phyloP scores from a whole-genome alignment of 768 basidiomycete species.

The Pleurotus tuoliensis region DNA sequence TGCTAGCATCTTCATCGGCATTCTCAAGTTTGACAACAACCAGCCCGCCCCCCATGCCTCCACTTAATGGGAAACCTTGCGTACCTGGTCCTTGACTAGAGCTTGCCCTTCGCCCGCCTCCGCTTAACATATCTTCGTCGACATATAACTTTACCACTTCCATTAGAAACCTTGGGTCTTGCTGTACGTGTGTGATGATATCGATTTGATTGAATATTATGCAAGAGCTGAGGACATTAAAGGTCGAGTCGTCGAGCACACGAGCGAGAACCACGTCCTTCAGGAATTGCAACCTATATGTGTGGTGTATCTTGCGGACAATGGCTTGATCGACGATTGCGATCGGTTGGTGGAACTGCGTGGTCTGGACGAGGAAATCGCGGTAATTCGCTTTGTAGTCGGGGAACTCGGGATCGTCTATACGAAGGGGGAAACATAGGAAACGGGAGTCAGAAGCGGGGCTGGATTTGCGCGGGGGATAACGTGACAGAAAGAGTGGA shows the following conservation, averaged over 20 bases:
- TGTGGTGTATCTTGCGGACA: conserved; percentile 91
- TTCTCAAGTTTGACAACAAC: conserved; percentile 29
- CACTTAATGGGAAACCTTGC: conserved; percentile 4
- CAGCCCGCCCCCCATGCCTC: neutral
- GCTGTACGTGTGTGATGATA: conserved; percentile 87
- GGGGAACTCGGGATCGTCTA: conserved; percentile 97
- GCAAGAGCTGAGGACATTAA: conserved; percentile 94
- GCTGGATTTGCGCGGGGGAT: conserved; percentile 1
- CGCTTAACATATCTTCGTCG: conserved; percentile 60
- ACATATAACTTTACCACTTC: conserved; percentile 78
- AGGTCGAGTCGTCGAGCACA: conserved; percentile 91
- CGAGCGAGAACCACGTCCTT: conserved; percentile 98
- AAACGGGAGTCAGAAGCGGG: neutral
- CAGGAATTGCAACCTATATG: conserved; percentile 94
- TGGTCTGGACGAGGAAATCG: conserved; percentile 78
- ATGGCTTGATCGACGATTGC: conserved; percentile 71
- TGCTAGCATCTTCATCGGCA: conserved; percentile 29
- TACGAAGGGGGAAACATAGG: neutral
- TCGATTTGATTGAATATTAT: conserved; percentile 99
- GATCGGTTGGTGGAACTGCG: conserved; percentile 89
- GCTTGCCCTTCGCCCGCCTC: conserved; percentile 24
- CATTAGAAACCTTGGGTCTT: conserved; percentile 67
- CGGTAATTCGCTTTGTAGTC: conserved; percentile 96
- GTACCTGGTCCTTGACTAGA: neutral
- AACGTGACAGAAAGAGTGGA: conserved; percentile 10